Conservation (phyloP, 1,284 basidiomycete genomes). For the Cutaneotrichosporon sp. region DNA sequence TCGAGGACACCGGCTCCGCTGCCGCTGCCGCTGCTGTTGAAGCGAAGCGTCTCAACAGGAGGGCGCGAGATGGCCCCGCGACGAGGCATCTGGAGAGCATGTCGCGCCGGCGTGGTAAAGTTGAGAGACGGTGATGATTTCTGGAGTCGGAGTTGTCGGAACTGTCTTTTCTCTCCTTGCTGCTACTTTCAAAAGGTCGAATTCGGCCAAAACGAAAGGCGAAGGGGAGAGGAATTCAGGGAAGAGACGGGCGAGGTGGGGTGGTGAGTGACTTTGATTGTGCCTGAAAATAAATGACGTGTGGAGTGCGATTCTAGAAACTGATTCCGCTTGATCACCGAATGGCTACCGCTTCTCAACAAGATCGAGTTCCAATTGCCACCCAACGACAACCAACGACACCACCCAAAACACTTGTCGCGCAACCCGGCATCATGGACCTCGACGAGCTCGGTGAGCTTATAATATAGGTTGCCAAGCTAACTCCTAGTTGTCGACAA, state of each 20-base stretch:
- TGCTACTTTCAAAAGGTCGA: no score
- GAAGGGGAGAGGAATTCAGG: no score
- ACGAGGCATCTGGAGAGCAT: conserved; percentile 15
- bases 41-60: conserved; percentile 7
- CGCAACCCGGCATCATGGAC: conserved; percentile 17
- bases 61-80: conserved; percentile 10
- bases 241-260: no score
- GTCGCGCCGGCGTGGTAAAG: background rate
- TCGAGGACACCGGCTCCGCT: no score
- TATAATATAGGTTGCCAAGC: background rate
- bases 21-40: conserved; percentile 1
- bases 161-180: no score
- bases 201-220: no score
- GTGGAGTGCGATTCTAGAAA: no score
- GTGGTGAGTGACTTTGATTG: no score
- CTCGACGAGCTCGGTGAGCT: conserved; percentile 41
- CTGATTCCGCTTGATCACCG: no score
- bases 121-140: background rate
- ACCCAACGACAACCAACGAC: background rate
- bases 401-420: background rate
- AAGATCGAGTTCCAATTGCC: background rate
- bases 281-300: no score
- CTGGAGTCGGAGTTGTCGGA: background rate
- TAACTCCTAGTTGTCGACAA: conserved; percentile 40
- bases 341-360: background rate